Conservation (phyloP, 192 early-diverging fungal species). For the Rhizoclosmatium sp. region DNA sequence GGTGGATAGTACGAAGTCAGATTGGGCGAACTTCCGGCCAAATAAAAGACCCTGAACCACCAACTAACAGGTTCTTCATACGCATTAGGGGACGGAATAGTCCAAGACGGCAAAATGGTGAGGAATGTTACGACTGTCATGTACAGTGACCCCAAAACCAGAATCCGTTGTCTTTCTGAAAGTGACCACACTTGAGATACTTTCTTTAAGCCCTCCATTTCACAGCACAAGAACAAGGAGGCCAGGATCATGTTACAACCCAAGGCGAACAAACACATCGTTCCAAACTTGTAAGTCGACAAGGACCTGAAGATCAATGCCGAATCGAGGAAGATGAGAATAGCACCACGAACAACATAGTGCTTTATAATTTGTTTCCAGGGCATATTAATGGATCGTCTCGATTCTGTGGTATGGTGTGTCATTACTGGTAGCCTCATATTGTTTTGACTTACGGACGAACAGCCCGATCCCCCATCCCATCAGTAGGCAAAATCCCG, state of each 20-base stretch:
- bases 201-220: too few relatives aligned
- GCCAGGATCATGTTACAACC: constrained; percentile 49
- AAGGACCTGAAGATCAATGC: not conserved
- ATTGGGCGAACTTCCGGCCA: constrained; percentile 10
- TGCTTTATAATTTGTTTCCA: constrained; percentile 39
- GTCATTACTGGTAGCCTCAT: not conserved
- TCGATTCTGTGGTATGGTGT: constrained; percentile 1
- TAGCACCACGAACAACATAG: constrained; percentile 39
- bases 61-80: constrained; percentile 28
- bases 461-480: constrained; percentile 47
- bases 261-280: constrained; percentile 46
- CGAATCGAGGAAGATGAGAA: constrained; percentile 33
- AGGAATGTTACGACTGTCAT: constrained; percentile 27
- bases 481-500: constrained; percentile 50
- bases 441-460: constrained; percentile 7
- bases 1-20: constrained; percentile 33
- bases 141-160: not conserved
- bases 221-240: constrained; percentile 18
- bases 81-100: constrained; percentile 15
- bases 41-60: constrained; percentile 29
- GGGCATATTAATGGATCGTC: constrained; percentile 32
- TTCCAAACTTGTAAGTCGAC: not conserved
- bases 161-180: not conserved
- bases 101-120: constrained; percentile 18
- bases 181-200: too few relatives aligned